Percentiles rank a stretch among this genome's conserved stretches.
phyloP scores from a whole-genome alignment of 1,139 yeast species.

The Yamadazyma diospyri region DNA sequence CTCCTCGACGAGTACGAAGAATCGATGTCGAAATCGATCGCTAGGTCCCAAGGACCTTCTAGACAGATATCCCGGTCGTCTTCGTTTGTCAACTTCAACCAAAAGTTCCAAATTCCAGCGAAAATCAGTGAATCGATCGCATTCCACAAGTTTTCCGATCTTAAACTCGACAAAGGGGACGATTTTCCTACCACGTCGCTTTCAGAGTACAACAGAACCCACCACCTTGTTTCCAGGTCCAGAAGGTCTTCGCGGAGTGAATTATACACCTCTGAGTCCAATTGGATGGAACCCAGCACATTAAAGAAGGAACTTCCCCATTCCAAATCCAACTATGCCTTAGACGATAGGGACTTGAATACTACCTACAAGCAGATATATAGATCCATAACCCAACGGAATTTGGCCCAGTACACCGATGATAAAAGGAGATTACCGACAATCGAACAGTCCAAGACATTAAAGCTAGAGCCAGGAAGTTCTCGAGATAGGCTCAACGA shows the following conservation, averaged over 20 bases:
- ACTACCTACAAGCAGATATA: constrained; percentile 33
- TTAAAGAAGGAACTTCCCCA: constrained; percentile 13
- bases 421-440: constrained; percentile 20
- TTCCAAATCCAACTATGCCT: constrained; percentile 29
- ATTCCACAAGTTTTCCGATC: constrained; percentile 5
- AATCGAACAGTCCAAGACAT: constrained; percentile 13
- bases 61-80: constrained; percentile 27
- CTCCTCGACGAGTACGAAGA: constrained; percentile 52
- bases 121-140: not conserved
- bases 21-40: constrained; percentile 29
- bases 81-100: constrained; percentile 12
- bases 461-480: constrained; percentile 2
- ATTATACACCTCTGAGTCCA: constrained; percentile 36
- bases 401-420: constrained; percentile 19
- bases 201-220: constrained; percentile 32
- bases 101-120: constrained; percentile 2
- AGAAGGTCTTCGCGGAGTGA: constrained; percentile 42
- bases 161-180: constrained; percentile 10
- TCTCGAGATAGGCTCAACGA: no score
- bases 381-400: constrained; percentile 35
- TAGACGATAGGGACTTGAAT: constrained; percentile 24
- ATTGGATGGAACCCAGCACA: constrained; percentile 43
- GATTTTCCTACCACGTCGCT: constrained; percentile 36
- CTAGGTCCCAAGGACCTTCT: constrained; percentile 27
- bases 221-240: constrained; percentile 22